Conservation (phyloP, 805 yeast genomes). For the Sporopachydermia lactativora region DNA sequence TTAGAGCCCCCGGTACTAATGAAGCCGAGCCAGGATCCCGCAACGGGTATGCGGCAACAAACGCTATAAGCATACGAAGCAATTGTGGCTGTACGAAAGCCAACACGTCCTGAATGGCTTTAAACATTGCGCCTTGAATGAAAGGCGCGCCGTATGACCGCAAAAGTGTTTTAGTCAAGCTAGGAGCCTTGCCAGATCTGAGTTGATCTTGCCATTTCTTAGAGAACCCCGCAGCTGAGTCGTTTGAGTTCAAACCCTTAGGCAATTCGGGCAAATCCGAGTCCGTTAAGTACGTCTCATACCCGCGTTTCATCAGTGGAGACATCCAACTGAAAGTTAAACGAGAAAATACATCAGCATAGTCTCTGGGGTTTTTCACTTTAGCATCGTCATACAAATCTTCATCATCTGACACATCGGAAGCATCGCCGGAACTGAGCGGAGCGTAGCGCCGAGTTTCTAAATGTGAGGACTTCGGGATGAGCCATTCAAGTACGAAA, state of each 20-base stretch:
- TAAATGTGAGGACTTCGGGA: constrained; percentile 22
- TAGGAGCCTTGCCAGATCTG: constrained; percentile 22
- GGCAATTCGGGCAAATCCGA: constrained; percentile 77
- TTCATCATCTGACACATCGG: constrained; percentile 7
- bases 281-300: constrained; percentile 35
- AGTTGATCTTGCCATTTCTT: constrained; percentile 47
- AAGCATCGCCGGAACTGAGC: constrained; percentile 22
- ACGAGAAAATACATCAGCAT: constrained; percentile 58
- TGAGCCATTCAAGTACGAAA: constrained; percentile 28
- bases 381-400: constrained; percentile 2
- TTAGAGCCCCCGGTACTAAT: constrained; percentile 44
- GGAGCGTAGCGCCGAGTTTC: constrained; percentile 19
- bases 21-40: constrained; percentile 29
- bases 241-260: constrained; percentile 39
- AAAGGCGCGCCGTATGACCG: constrained; percentile 66
- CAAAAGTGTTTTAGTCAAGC: constrained; percentile 47
- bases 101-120: constrained; percentile 59
- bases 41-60: constrained; percentile 33
- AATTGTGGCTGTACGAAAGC: constrained; percentile 85
- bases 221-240: constrained; percentile 35
- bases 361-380: constrained; percentile 30
- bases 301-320: constrained; percentile 66
- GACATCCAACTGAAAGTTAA: constrained; percentile 90
- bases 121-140: constrained; percentile 56
- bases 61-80: constrained; percentile 47